Evolutionary conservation across 2,329 filamentous ascomycete genomes (phyloP).

Genomic region (Aschersonia sp.): DNA sequence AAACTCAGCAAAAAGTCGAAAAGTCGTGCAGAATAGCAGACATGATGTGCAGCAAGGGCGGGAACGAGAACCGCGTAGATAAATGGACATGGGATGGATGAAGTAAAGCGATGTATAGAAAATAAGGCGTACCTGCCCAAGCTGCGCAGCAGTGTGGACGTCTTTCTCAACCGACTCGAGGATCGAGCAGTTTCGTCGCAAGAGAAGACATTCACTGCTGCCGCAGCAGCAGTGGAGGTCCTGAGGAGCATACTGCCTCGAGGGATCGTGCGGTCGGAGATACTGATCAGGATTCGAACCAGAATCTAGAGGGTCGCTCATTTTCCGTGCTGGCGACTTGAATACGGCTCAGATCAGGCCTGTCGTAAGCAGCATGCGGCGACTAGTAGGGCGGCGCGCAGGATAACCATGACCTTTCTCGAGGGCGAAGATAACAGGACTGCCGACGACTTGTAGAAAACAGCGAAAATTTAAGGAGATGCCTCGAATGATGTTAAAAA

Average conservation of each 20-base stretch:
- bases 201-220: constrained; percentile 59
- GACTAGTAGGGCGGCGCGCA: not conserved
- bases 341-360: no score
- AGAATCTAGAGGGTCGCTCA: no score
- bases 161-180: constrained; percentile 77
- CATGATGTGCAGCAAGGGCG: not conserved
- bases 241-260: constrained; percentile 12
- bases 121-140: constrained; percentile 66
- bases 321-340: no score
- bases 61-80: not conserved
- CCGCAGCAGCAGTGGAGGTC: constrained; percentile 71
- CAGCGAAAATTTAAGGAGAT: not conserved
- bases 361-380: no score
- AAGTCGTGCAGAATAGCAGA: not conserved
- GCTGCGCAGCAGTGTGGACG: constrained; percentile 69
- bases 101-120: not conserved
- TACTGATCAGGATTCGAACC: constrained; percentile 5
- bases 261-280: constrained; percentile 9
- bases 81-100: not conserved
- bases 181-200: constrained; percentile 66
- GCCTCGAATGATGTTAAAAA: no score
- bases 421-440: not conserved
- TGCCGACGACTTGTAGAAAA: not conserved
- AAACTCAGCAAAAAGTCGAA: not conserved
- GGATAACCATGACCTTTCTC: constrained; percentile 4